phyloP scores from a whole-genome alignment of 2,329 filamentous ascomycete genomes.

The Fusarium domesticum region DNA sequence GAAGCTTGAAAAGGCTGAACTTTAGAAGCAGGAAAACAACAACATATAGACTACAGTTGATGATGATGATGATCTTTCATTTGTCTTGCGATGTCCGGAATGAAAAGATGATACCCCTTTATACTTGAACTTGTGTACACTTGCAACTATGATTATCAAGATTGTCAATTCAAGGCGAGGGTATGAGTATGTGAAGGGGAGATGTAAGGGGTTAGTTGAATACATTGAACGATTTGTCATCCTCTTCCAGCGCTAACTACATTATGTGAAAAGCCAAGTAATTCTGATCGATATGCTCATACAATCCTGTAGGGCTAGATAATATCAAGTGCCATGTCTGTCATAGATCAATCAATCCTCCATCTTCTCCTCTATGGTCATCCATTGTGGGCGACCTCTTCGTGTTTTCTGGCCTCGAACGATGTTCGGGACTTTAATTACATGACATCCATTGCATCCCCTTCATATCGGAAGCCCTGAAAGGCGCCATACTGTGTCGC shows the following conservation, averaged over 20 bases:
- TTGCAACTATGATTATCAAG: not conserved
- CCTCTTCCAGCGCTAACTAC: no score
- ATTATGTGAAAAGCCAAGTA: no score
- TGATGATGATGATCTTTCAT: slow-evolving; percentile 13
- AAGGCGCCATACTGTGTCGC: slow-evolving; percentile 66
- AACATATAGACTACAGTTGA: slow-evolving; percentile 31
- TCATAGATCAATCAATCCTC: no score
- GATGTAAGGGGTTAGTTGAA: no score
- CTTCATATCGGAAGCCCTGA: slow-evolving; percentile 48
- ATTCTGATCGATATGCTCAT: no score
- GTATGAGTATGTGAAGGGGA: no score
- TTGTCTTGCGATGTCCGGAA: slow-evolving; percentile 23
- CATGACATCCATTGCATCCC: slow-evolving; percentile 49
- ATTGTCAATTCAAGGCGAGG: no score
- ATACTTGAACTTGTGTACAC: slow-evolving; percentile 3
- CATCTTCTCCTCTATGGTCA: slow-evolving; percentile 3
- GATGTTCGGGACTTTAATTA: slow-evolving; percentile 24
- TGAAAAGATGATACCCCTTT: slow-evolving; percentile 34
- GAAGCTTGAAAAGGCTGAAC: slow-evolving; percentile 67
- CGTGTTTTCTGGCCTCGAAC: slow-evolving; percentile 11
- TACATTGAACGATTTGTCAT: no score
- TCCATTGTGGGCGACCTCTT: slow-evolving; percentile 6
- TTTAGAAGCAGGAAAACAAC: slow-evolving; percentile 36
- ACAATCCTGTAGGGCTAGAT: no score
- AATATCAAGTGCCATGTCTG: no score